phyloP scores from a whole-genome alignment of 306 rosid genomes.

The Rubus parviflorus region DNA sequence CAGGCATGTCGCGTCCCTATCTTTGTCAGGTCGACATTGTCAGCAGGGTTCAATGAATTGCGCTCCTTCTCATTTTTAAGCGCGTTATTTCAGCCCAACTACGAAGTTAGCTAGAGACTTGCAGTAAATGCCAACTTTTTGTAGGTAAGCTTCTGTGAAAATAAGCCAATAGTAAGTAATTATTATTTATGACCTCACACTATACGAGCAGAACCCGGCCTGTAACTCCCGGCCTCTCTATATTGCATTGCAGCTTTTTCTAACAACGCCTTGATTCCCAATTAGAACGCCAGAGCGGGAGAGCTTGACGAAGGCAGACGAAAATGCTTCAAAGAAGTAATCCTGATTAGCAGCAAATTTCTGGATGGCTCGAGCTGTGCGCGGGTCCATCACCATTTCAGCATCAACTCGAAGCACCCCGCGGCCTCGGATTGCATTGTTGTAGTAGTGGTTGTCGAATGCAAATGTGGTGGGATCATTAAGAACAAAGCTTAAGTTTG shows the following conservation, averaged over 20 bases:
- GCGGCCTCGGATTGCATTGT: slow-evolving; percentile 25
- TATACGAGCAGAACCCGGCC: background rate
- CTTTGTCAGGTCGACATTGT: too few relatives aligned
- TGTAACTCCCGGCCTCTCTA: slow-evolving; percentile 7
- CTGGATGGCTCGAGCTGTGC: slow-evolving; percentile 7
- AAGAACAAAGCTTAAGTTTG: slow-evolving; percentile 27
- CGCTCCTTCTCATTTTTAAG: too few relatives aligned
- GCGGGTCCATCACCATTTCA: slow-evolving; percentile 30
- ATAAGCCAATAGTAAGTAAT: background rate
- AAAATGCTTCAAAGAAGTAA: slow-evolving; percentile 34
- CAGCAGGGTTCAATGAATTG: too few relatives aligned
- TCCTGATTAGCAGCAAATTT: slow-evolving; percentile 18
- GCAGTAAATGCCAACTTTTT: background rate
- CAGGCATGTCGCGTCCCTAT: too few relatives aligned
- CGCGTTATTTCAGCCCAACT: too few relatives aligned
- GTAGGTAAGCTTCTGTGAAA: background rate
- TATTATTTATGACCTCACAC: background rate
- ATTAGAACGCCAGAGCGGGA: slow-evolving; percentile 24
- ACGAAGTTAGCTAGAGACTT: background rate
- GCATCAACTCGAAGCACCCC: slow-evolving; percentile 37
- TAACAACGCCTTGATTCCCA: slow-evolving; percentile 30
- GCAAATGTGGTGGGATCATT: slow-evolving; percentile 31
- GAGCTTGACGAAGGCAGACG: slow-evolving; percentile 41
- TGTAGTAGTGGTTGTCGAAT: slow-evolving; percentile 32
- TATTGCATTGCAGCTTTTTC: slow-evolving; percentile 27